Evolutionary conservation across 371 early-diverging fungal species (phyloP), one percentile per base, ranked within the genome.

Genomic region (Mortierella sp.): DNA sequence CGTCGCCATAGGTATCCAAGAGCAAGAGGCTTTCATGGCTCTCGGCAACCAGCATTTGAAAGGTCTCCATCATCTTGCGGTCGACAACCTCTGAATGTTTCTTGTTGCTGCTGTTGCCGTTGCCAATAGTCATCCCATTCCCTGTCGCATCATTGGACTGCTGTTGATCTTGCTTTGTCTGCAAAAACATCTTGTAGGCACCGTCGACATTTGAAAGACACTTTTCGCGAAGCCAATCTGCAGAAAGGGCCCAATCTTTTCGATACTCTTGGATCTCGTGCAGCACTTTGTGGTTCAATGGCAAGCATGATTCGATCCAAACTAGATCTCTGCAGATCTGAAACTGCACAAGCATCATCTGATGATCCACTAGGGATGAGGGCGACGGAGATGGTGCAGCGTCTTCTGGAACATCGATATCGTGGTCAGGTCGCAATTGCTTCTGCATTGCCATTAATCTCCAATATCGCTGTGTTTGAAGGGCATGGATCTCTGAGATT

Each of bases 181-280:
- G 83, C 61, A 83, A 62, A 39, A 83, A 77, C 65, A 77, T 73
- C 45, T 83, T 70, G 70, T 83, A 83, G 12, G 77, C 83, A 1
- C 68, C 77, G 47, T 83, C 77, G 5, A 77, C 83, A 55, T 77
- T 72, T 16, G 73, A 61, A 26, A 73, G 71, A 55, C 83, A 83
- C 40, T 64, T 71, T 59, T 83, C 83, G 5, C 78, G 71, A 28
- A 83, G 49, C 83, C 83, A 83, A 16, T 75, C 81, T 0, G 81
- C 72, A 22, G 78, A 72, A 20, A 74, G 39, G 4, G 78, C 83
- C 75, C 78, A 78, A 39, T 83, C 83, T 57, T 77, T 78, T 22
- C 83, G 72, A 57, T 78, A 78, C 52, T 78, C 83, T n/a, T 83
- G 78, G 16, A 83, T 75, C 49, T 71, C 83, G 32, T 83, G 83